Conservation (phyloP, 139 green algal genomes). For the Chlorella sorokiniana region DNA sequence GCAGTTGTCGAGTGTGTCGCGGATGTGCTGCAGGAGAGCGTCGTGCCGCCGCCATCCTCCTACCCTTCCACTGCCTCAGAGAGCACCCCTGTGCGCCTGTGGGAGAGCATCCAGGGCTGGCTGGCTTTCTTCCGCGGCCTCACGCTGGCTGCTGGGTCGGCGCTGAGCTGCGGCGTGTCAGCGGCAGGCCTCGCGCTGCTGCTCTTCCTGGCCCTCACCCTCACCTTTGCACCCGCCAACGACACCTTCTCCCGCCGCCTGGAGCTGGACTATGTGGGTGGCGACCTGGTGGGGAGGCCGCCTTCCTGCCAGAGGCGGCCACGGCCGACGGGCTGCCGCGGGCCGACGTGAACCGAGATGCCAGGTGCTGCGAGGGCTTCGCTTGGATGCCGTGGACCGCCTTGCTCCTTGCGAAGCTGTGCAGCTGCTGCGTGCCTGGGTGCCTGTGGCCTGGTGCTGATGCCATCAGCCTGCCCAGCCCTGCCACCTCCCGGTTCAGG, state of each 20-base stretch:
- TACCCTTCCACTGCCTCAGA: neutral
- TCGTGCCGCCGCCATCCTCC: neutral
- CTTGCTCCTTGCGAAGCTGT: neutral
- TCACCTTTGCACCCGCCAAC: slow-evolving; percentile 16
- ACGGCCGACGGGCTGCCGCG: slow-evolving; percentile 13
- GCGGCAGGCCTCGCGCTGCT: slow-evolving; percentile 17
- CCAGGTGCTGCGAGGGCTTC: neutral
- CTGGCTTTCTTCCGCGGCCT: neutral
- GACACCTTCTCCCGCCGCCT: slow-evolving; percentile 29
- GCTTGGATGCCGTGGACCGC: too few species aligned
- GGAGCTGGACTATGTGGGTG: slow-evolving; percentile 23
- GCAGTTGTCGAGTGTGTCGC: too few species aligned
- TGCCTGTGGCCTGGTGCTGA: neutral
- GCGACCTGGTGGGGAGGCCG: slow-evolving; percentile 16
- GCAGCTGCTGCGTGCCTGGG: neutral
- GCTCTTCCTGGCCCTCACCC: slow-evolving; percentile 30
- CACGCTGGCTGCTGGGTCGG: slow-evolving; percentile 11
- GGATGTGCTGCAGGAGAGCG: neutral
- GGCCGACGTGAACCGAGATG: neutral
- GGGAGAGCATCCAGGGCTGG: neutral
- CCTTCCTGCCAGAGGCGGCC: slow-evolving; percentile 16
- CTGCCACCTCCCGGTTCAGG: neutral
- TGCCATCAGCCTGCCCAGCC: neutral
- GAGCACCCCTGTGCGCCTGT: neutral
- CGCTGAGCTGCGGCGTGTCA: slow-evolving; percentile 1